These are phyloP conservation scores for Fragilariopsis cylindrus DNA, from an alignment of 108 stramenopile genomes.

Conservation along the genomic window DNA sequence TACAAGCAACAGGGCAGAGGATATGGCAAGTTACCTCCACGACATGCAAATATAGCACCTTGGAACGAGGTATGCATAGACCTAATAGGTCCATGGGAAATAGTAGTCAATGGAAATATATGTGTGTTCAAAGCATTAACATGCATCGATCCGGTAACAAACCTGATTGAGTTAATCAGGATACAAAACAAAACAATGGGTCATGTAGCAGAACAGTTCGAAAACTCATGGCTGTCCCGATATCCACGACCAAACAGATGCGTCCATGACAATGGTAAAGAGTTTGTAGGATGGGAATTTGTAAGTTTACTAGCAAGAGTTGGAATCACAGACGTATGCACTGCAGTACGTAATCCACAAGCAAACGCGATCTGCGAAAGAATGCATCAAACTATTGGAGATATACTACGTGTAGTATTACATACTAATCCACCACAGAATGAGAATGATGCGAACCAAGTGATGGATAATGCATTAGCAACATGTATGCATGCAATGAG, in stretches of 20 bases:
- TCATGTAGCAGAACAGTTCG: slow-evolving; percentile 24
- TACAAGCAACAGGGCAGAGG: slow-evolving; percentile 3
- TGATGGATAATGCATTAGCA: too few species aligned
- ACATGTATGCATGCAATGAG: background rate
- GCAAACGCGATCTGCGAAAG: slow-evolving; percentile 27
- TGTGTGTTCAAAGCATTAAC: slow-evolving; percentile 34
- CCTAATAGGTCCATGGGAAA: background rate
- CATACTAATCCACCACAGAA: background rate
- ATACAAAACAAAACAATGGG: slow-evolving; percentile 24
- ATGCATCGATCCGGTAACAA: slow-evolving; percentile 35
- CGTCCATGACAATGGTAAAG: slow-evolving; percentile 33
- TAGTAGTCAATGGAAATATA: background rate
- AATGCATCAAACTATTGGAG: slow-evolving; percentile 20
- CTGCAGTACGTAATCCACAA: slow-evolving; percentile 22
- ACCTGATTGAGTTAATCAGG: slow-evolving; percentile 23
- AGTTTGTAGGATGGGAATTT: slow-evolving; percentile 21
- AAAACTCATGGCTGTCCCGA: slow-evolving; percentile 22
- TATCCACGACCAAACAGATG: slow-evolving; percentile 26
- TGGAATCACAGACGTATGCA: background rate
- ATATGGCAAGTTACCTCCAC: background rate
- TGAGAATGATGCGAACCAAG: too few species aligned
- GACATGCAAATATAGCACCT: background rate
- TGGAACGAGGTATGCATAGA: background rate
- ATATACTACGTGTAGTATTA: slow-evolving; percentile 15
- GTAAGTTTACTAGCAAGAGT: background rate